Conservation (phyloP, 805 yeast species). For the Grigorovia yakushimaensis region DNA sequence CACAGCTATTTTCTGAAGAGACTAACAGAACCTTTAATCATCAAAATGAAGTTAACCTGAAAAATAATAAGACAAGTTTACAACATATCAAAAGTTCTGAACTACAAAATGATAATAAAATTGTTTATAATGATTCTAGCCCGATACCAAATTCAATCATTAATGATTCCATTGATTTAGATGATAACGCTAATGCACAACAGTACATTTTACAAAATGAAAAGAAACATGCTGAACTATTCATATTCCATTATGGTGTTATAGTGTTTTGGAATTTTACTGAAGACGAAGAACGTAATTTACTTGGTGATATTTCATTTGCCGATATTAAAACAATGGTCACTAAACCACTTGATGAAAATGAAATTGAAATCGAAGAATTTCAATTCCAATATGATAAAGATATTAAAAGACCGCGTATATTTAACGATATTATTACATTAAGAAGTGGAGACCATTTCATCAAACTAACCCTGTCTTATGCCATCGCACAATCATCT, state of each 20-base stretch:
- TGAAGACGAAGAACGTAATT: slow-evolving; percentile 84
- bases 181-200: neutral
- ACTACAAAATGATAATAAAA: no score
- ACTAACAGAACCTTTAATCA: slow-evolving; percentile 5
- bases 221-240: slow-evolving; percentile 64
- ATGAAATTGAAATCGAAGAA: slow-evolving; percentile 86
- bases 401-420: slow-evolving; percentile 55
- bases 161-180: neutral
- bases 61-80: no score
- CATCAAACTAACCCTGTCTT: slow-evolving; percentile 85
- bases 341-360: slow-evolving; percentile 69
- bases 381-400: slow-evolving; percentile 42
- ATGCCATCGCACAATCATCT: slow-evolving; percentile 94
- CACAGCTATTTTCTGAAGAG: slow-evolving; percentile 70
- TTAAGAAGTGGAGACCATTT: slow-evolving; percentile 84
- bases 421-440: slow-evolving; percentile 90
- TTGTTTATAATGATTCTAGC: no score
- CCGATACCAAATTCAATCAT: slow-evolving; percentile 3
- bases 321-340: slow-evolving; percentile 44
- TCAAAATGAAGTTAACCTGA: neutral
- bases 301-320: slow-evolving; percentile 76
- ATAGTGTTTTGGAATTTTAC: slow-evolving; percentile 98
- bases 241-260: slow-evolving; percentile 84
- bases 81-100: no score
- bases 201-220: neutral